Base-by-base conservation (phyloP, 768 basidiomycete species). In the Gyrodon lividus region DNA sequence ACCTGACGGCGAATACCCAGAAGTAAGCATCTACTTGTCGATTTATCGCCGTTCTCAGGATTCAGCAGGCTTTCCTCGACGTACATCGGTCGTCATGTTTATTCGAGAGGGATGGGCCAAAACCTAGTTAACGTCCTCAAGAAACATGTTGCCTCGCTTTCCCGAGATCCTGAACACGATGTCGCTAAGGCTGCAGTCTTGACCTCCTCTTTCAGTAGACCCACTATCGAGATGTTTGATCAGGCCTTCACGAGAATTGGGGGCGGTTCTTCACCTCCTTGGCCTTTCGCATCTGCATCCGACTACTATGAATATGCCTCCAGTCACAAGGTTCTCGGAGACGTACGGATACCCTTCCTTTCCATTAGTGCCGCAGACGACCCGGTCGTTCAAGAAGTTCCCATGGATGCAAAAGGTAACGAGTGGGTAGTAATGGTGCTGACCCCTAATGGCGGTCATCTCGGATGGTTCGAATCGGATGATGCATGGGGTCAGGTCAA, bases 391-490 rank as follows among this genome's bases (percentile, higher is more conserved):
- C 76, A 74, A 41, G 72, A 79, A 48, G 74, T 86, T 34, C 87
- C 87, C 26, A 75, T 78, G 65, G 75, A 83, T 51, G 74, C 73
- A 6, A 76, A 73, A 50, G 76, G 73, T 22, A 82, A 80, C 56
- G 73, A 72, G 5, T 77, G 77, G 61, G 77, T 84, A 13, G 72
- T 80, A 3, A 81, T 86, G 71, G 82, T 73, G 19, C 62, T 85
- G 42, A 90, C 91, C 0, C 67, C 72, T 26, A 69, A 73, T 19
- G 91, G 89, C 1, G 89, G 89, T 0, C 89, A 92, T 70, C 74
- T 92, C 13, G 92, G 92, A 33, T 95, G 89, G 89, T 91, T 90
- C 59, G 79, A 87, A 68, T 67, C 74, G 24, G 74, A 73, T 33
- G 63, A 66, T 22, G 60, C 50, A 30, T 70, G 66, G 59, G 54